phyloP scores from a whole-genome alignment of 1,284 basidiomycete species.

The Coriolopsis trogii region DNA sequence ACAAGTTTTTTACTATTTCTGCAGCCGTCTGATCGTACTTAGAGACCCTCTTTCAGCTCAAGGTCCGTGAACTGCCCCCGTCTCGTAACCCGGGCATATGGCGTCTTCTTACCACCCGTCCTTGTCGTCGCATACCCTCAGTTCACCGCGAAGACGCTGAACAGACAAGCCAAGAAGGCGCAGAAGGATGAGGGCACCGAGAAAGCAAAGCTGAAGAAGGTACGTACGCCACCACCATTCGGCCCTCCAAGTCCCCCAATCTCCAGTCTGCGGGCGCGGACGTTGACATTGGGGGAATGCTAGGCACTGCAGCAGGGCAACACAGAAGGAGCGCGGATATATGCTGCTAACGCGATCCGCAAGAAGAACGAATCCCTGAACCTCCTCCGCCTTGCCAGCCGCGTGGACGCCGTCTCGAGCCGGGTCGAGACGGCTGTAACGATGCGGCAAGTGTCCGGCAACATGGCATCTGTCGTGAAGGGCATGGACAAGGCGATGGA shows the following conservation, averaged over 20 bases:
- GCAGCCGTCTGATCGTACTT: slow-evolving; percentile 32
- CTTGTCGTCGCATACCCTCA: too few relatives aligned
- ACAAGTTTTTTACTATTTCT: not conserved
- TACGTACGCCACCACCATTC: slow-evolving; percentile 37
- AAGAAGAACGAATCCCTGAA: slow-evolving; percentile 98
- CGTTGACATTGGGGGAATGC: too few relatives aligned
- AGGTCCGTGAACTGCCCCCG: slow-evolving; percentile 50
- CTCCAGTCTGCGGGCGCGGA: not conserved
- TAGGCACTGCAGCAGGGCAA: slow-evolving; percentile 98
- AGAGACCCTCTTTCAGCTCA: slow-evolving; percentile 97
- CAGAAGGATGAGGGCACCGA: slow-evolving; percentile 90
- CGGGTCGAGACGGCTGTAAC: slow-evolving; percentile 99
- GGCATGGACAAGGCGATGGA: slow-evolving; percentile 99
- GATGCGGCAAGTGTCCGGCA: slow-evolving; percentile 93
- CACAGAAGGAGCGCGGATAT: slow-evolving; percentile 97
- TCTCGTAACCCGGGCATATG: slow-evolving; percentile 12
- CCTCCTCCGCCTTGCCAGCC: slow-evolving; percentile 82
- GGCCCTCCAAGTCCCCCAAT: not conserved
- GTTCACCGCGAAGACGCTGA: slow-evolving; percentile 96
- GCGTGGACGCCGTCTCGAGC: slow-evolving; percentile 96
- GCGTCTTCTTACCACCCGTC: too few relatives aligned
- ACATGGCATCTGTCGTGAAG: slow-evolving; percentile 95
- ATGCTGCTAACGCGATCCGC: slow-evolving; percentile 96
- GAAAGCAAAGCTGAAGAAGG: slow-evolving; percentile 91
- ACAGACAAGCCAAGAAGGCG: slow-evolving; percentile 92